Evolutionary conservation across 2,329 filamentous ascomycete species (phyloP).

Genomic region (Aspergillus sp.): DNA sequence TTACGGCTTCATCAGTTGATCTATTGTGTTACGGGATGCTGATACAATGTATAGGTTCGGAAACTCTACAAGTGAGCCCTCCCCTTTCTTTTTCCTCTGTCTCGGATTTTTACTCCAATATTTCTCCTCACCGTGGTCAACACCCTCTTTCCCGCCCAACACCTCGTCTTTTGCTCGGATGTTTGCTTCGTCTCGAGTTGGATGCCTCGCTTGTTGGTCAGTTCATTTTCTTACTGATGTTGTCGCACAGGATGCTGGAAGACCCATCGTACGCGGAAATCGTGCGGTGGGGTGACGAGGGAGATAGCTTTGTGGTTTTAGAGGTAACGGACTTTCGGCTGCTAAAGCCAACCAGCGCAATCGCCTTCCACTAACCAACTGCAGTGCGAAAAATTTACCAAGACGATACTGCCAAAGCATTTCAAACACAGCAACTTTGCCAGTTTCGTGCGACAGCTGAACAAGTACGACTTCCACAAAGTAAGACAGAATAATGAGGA

Average conservation of each 20-base stretch:
- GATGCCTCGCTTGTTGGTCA: constrained; percentile 4
- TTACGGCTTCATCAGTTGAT: constrained; percentile 20
- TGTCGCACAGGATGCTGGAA: constrained; percentile 75
- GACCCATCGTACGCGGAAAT: constrained; percentile 91
- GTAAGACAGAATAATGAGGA: constrained; percentile 90
- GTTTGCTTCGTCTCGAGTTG: constrained; percentile 5
- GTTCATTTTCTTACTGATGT: constrained; percentile 17
- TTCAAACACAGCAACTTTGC: constrained; percentile 99
- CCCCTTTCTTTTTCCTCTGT: constrained; percentile 20
- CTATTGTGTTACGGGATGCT: constrained; percentile 27
- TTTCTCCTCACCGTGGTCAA: constrained; percentile 6
- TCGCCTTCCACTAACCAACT: constrained; percentile 8
- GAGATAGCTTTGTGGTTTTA: constrained; percentile 94
- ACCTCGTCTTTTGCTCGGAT: constrained; percentile 1
- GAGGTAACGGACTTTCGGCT: constrained; percentile 67
- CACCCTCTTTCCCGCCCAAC: constrained; percentile 20
- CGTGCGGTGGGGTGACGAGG: constrained; percentile 92
- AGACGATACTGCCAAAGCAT: constrained; percentile 93
- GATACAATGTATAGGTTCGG: constrained; percentile 70
- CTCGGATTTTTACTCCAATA: constrained; percentile 14
- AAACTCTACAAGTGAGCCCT: constrained; percentile 90
- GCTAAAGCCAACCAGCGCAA: constrained; percentile 15
- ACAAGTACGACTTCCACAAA: constrained; percentile 99
- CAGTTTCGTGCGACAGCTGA: constrained; percentile 92
- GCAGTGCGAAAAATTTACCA: constrained; percentile 97